Base-by-base conservation (phyloP, 2,329 filamentous ascomycete species). In the Neofusicoccum ribis region DNA sequence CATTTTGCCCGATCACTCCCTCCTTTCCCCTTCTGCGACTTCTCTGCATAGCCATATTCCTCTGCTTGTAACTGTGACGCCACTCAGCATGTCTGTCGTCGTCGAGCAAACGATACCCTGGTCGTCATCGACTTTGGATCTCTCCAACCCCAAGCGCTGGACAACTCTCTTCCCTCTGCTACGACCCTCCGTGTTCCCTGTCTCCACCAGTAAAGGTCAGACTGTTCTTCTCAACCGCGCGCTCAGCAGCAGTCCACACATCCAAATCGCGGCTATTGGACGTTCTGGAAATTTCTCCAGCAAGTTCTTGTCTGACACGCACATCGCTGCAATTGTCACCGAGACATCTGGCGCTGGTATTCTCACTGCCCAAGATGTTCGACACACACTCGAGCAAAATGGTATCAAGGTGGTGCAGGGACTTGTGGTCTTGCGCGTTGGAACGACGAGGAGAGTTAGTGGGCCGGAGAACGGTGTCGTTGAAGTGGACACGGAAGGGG, bases 101-200 rank as follows among this genome's bases (percentile, higher is more conserved):
- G 74, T 77, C 43, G 71, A 74, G 43, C 75, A 76, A 65, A 77
- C 75, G 2, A 70, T 76, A 15, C 75, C 75, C 2, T 77, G 76
- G 65, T 63, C 68, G 8, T 50, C 68, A 3, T 39, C 67, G 39
- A 62, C 67, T 20, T 69, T 77, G 15, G 72, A 75, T 43, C 70
- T 75, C 37, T 67, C 70, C 17, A 75, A 72, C 47, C 63, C 73
- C 7, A 52, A 68, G 11, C 69, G 75, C 63, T 77, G 75, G 75
- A 74, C 70, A 59, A 68, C 66, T 3, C 69, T 77, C 9, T 69
- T 76, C 23, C 74, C 75, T 41, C 69, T 77, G 2, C 69, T 77
- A n/a, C 69, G 74, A 9, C 73, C 74, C 11, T 69, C 71, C 9
- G 66, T 77, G 15, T 68, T 71, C 17, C 39, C 69, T 2, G 66